Conservation (phyloP, 2,329 filamentous ascomycete species). For the Ophiostoma pallidulum region DNA sequence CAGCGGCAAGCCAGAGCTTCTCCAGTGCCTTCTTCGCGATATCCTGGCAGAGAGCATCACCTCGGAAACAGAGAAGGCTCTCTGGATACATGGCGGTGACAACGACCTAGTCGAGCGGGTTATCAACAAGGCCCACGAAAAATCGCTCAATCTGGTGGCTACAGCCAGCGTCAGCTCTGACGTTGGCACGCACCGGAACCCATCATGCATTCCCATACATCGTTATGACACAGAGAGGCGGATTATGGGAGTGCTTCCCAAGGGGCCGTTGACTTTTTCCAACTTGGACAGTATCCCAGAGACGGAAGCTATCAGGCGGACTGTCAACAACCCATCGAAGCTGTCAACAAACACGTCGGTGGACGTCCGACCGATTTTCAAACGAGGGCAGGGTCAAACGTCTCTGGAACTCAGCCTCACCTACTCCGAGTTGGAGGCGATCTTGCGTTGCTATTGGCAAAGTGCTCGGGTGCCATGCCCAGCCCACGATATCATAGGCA, state of each 20-base stretch:
- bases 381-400: neutral
- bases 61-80: neutral
- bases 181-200: neutral
- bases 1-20: neutral
- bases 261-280: constrained; percentile 4
- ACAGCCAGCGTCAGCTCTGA: neutral
- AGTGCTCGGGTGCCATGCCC: neutral
- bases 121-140: neutral
- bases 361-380: neutral
- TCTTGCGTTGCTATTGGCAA: neutral
- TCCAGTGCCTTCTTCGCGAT: constrained; percentile 3
- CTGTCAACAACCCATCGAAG: neutral
- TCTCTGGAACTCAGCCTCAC: constrained; percentile 5
- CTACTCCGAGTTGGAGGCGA: neutral
- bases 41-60: constrained; percentile 8
- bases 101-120: constrained; percentile 2
- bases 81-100: constrained; percentile 11
- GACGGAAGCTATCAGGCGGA: constrained; percentile 6
- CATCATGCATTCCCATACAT: constrained; percentile 2
- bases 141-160: constrained; percentile 3
- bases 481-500: constrained; percentile 1
- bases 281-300: constrained; percentile 1
- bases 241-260: constrained; percentile 8
- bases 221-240: constrained; percentile 9
- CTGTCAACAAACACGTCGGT: neutral